Evolutionary conservation across 192 early-diverging fungal species (phyloP), one percentile per base, ranked within the genome.

Genomic region (Gamsiella multidivaricata): DNA sequence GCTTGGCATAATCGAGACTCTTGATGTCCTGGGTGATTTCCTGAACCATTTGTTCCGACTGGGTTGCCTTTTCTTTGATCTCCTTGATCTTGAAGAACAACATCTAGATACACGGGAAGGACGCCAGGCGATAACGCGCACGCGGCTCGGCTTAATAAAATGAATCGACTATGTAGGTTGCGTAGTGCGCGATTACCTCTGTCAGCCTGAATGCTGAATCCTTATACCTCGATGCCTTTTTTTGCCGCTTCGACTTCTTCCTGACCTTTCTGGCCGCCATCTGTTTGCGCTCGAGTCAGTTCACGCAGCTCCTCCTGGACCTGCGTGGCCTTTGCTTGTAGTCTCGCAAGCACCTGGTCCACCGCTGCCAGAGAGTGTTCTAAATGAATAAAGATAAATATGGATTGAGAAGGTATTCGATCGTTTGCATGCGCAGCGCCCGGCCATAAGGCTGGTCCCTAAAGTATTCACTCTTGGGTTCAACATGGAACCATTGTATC

Each of bases 21-120:
- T 95, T 96, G 66, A 99, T 98, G 66, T 99, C 98, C 58, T 92
- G 87, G 14, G 98, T 98, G 47, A 99, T 99, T 47, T 97, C 95
- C 18, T 93, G 89, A 0, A 99, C 96, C 87, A 92, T 92, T 17
- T 87, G 81, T 54, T 97, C 96, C 0, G 95, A 95, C 42, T 89
- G 86, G 0, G 88, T 84, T 18, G 97, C 94, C 74, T 95, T 93
- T 50, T 89, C 83, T 53, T 92, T 91, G 74, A 99, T 98, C 53
- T 88, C 87, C 46, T 91, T 90, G 18, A 97, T 94, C 28, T 89
- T 88, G 15, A 85, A 81, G 81, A 93, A 93, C 34, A 99, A 80
- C 47, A 85, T 82, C 93, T 95, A 36, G 10, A 36, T 51, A 26
- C 26, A 51, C 6, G n/a, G 4, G 17, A 43, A 59, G 5, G 9